Percentiles rank a stretch among this genome's conserved stretches.
phyloP scores from a whole-genome alignment of 495 filamentous ascomycete species.

The Aspergillus ellipticus region DNA sequence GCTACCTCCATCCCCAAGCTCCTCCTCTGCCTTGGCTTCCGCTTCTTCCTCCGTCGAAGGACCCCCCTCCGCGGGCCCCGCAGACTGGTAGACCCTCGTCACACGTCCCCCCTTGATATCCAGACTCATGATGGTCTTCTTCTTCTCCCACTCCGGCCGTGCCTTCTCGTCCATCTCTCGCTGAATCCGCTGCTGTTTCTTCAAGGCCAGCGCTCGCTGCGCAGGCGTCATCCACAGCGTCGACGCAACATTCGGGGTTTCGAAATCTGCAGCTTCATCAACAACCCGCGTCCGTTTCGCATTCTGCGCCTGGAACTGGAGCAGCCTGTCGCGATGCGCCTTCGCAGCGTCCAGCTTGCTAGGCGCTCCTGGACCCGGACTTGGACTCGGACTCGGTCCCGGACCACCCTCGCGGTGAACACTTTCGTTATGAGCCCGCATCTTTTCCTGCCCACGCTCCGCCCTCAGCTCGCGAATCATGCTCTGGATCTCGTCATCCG shows the following conservation, averaged over 20 bases:
- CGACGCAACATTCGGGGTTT: slow-evolving; percentile 61
- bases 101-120: slow-evolving; percentile 77
- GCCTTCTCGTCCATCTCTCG: slow-evolving; percentile 88
- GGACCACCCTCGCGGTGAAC: slow-evolving; percentile 47
- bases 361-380: slow-evolving; percentile 36
- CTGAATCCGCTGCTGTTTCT: slow-evolving; percentile 83
- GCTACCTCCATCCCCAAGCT: slow-evolving; percentile 14
- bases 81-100: slow-evolving; percentile 63
- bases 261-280: slow-evolving; percentile 93
- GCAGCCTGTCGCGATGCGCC: slow-evolving; percentile 77
- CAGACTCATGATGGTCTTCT: slow-evolving; percentile 79
- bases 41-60: slow-evolving; percentile 34
- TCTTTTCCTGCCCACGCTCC: slow-evolving; percentile 81
- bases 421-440: slow-evolving; percentile 76
- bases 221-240: slow-evolving; percentile 86
- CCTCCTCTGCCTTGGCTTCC: slow-evolving; percentile 28
- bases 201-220: slow-evolving; percentile 82
- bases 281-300: slow-evolving; percentile 81
- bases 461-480: slow-evolving; percentile 86
- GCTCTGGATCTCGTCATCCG: slow-evolving; percentile 63
- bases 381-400: slow-evolving; percentile 31
- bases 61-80: slow-evolving; percentile 23
- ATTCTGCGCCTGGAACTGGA: slow-evolving; percentile 84
- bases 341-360: slow-evolving; percentile 43
- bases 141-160: slow-evolving; percentile 89